Evolutionary conservation across 345 rosid genomes (phyloP), one percentile per base, ranked within the genome.

Genomic region (Acer negundo): DNA sequence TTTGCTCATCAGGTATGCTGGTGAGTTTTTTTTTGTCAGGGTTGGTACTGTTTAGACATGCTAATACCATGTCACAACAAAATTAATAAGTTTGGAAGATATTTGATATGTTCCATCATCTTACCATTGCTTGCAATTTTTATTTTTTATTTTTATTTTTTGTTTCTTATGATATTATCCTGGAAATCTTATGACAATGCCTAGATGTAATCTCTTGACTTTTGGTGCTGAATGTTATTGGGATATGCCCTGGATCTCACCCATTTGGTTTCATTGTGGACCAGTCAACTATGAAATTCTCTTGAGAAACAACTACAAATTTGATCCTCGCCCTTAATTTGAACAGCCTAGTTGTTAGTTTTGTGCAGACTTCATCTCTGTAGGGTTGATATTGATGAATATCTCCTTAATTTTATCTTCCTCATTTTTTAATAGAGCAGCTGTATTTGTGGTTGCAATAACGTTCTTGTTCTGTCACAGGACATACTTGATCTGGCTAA

Each of bases 1-100:
- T 96, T 96, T 86, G 95, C 92, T 86, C 98, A 92, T 92, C 95
- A 94, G 99, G 97, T 94, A 91, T 74, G 97, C 88, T 75, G 92
- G 94, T 90, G 96, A 87, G 90, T 90, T 89, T 77, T 77, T 44
- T 68, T 49, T 12, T 79, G 79, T 76, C n/a, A 26, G 70, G 70
- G 28, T 81, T 62, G 20, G 22, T 24, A 44, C 6, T 51, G 58
- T 44, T 38, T 75, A 11, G 61, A 65, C 26, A 23, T 16, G 35
- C 13, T 69, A 51, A 26, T 42, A 74, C 16, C 46, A 10, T 16
- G 17, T 7, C 13, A 47, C 53, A 44, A 13, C 24, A 63, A 23
- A 38, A 19, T 42, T 19, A 63, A 47, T n/a, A 42, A 61, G 19
- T 22, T 61, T 20, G 56, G 67, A 40, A 62, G 24, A 44, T 11